A percentile compares a stretch with the other conserved stretches of the same genome.
Evolutionary conservation across 2,329 filamentous ascomycete genomes (phyloP).

Genomic region (Cladophialophora psammophila): DNA sequence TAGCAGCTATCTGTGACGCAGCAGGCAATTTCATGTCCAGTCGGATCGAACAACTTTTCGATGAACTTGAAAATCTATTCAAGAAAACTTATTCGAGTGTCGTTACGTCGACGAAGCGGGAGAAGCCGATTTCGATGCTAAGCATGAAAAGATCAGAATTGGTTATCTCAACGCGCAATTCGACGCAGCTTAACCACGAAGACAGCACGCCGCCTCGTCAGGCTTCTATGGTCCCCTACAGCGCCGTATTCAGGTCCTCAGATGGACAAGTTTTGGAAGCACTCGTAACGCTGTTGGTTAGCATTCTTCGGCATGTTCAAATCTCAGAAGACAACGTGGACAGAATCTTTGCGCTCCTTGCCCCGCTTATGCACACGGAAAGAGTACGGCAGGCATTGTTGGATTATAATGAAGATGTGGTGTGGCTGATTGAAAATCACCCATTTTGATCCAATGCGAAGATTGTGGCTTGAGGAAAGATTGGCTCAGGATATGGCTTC

Average conservation of each 20-base stretch:
- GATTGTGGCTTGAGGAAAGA: neutral
- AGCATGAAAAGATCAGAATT: neutral
- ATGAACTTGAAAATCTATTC: slow-evolving; percentile 53
- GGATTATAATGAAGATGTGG: slow-evolving; percentile 38
- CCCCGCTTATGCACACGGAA: slow-evolving; percentile 22
- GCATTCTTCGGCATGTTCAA: slow-evolving; percentile 49
- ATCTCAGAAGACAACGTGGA: slow-evolving; percentile 51
- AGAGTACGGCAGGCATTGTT: slow-evolving; percentile 30
- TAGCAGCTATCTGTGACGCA: slow-evolving; percentile 71
- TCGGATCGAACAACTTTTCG: slow-evolving; percentile 74
- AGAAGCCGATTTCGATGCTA: neutral
- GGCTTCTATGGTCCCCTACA: slow-evolving; percentile 4
- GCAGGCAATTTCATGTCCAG: slow-evolving; percentile 83
- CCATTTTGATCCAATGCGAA: neutral
- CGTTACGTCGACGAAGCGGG: neutral
- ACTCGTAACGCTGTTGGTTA: slow-evolving; percentile 46
- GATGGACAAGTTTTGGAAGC: slow-evolving; percentile 31
- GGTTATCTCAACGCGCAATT: neutral
- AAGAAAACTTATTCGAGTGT: slow-evolving; percentile 24
- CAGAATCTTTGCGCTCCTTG: slow-evolving; percentile 50
- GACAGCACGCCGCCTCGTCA: neutral
- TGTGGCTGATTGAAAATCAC: slow-evolving; percentile 33
- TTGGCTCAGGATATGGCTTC: neutral
- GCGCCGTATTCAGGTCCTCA: slow-evolving; percentile 16
- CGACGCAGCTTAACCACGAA: neutral